Conservation (phyloP, 768 basidiomycete genomes). For the Suillus variegatus region DNA sequence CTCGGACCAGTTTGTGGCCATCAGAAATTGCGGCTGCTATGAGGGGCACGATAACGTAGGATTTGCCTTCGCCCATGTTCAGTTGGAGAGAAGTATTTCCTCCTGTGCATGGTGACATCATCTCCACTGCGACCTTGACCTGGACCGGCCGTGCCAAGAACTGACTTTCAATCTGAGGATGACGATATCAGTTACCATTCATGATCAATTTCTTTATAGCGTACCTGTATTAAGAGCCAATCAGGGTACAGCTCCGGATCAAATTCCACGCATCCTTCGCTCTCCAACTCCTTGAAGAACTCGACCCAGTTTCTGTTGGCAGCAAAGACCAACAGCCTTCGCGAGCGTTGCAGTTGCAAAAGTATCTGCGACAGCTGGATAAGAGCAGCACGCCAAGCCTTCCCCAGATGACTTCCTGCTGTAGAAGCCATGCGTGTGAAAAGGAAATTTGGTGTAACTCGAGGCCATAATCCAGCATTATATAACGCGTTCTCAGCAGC, state of each 20-base stretch:
- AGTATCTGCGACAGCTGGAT: slow-evolving; percentile 26
- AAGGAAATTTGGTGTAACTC: slow-evolving; percentile 28
- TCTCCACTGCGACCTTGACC: slow-evolving; percentile 41
- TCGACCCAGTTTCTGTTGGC: slow-evolving; percentile 9
- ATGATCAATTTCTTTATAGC: background rate
- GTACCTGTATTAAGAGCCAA: slow-evolving; percentile 18
- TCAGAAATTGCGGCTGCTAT: slow-evolving; percentile 42
- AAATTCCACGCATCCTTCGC: slow-evolving; percentile 3
- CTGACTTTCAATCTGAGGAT: slow-evolving; percentile 44
- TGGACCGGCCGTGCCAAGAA: slow-evolving; percentile 47
- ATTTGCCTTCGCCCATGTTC: slow-evolving; percentile 63
- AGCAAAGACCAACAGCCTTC: slow-evolving; percentile 28
- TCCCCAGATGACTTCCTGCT: slow-evolving; percentile 8
- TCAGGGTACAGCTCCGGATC: slow-evolving; percentile 1
- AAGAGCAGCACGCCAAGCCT: slow-evolving; percentile 29
- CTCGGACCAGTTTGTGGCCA: slow-evolving; percentile 43
- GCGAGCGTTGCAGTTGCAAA: slow-evolving; percentile 33
- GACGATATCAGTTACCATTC: background rate
- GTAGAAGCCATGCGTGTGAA: slow-evolving; percentile 25
- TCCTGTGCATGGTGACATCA: slow-evolving; percentile 42
- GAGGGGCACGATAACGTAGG: slow-evolving; percentile 49
- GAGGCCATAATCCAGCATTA: slow-evolving; percentile 32
- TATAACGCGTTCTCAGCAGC: background rate
- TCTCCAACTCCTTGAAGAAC: slow-evolving; percentile 13
- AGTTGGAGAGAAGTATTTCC: slow-evolving; percentile 47